Percentiles rank a stretch among this genome's conserved stretches.
These are phyloP conservation scores for Carpinus fangiana DNA, from an alignment of 306 rosid species.

Conservation along the genomic window DNA sequence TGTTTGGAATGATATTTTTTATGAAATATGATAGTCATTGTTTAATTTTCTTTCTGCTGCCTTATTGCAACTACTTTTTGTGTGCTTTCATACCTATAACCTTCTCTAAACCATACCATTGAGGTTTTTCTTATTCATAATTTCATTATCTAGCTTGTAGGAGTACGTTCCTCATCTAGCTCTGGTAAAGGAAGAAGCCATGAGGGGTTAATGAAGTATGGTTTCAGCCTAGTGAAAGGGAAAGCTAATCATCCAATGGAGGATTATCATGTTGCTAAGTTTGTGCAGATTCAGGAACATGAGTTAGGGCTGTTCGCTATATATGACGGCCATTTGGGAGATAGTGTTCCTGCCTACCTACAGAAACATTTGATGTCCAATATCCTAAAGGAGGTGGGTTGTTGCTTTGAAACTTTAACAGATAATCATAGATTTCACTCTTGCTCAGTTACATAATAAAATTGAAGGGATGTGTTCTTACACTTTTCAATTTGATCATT, in stretches of 20 bases:
- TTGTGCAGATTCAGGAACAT: conserved; percentile 55
- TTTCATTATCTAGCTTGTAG: conserved; percentile 51
- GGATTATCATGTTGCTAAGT: conserved; percentile 95
- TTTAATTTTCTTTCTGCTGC: not conserved
- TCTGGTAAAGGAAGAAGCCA: conserved; percentile 77
- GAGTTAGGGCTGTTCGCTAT: conserved; percentile 92
- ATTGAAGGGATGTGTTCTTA: conserved; percentile 19
- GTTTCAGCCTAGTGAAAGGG: conserved; percentile 84
- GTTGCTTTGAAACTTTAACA: conserved; percentile 18
- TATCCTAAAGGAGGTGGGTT: conserved; percentile 75
- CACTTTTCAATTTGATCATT: conserved; percentile 25
- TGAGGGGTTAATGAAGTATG: conserved; percentile 76
- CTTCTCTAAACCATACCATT: conserved; percentile 13
- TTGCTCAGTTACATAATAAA: conserved; percentile 9
- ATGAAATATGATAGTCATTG: not conserved
- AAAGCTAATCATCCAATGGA: conserved; percentile 99
- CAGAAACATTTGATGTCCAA: conserved; percentile 83
- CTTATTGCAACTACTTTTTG: conserved; percentile 18
- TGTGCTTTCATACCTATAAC: conserved; percentile 16
- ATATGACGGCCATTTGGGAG: conserved; percentile 91
- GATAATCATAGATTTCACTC: conserved; percentile 13
- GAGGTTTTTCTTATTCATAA: conserved; percentile 18
- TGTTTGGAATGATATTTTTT: conserved; percentile 7
- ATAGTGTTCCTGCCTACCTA: conserved; percentile 79
- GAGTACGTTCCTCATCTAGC: conserved; percentile 61